Base-by-base conservation (phyloP, 176 grass and related monocot genomes). In the Ananas comosus region DNA sequence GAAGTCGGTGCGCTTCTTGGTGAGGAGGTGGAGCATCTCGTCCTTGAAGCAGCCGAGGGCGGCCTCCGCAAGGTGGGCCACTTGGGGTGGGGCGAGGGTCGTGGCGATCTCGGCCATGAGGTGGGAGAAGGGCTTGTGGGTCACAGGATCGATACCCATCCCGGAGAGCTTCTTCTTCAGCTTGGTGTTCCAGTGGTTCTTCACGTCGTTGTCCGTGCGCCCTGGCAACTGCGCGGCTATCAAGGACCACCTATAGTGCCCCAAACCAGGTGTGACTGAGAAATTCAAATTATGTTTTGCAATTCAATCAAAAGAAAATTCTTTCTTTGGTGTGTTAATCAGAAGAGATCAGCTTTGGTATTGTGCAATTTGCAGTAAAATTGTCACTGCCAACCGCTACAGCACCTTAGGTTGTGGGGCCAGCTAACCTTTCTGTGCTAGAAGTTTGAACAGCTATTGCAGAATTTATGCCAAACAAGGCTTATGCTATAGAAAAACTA, bases 151-250 rank as follows among this genome's bases (percentile, higher is more conserved):
- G 72, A 97, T 97, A 63, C 94, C 94, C 94, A 97, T 97, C 71
- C 94, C 86, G 13, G 94, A 90, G 33, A 97, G 82, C 74, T 97
- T 97, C 79, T 93, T 97, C 94, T 92, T 97, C 25, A 97, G 84
- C 83, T 97, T 97, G 19, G 89, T 99, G 80, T 99, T 99, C 94
- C 94, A 99, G 84, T 99, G 94, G 82, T 99, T 99, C 94, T 99
- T 99, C 50, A 99, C 94, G 77, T 99, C 89, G 85, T 93, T 99
- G 82, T 99, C 94, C 10, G 94, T 99, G 25, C 94, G 80, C 33
- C 94, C 94, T 2, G 80, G 81, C 12, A 99, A 69, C 77, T 99
- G 94, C 58, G 86, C 94, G 6, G 94, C 89, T 68, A 99, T 99
- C 69, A 99, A 78, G 48, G 94, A 92, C 94, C 94, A 93, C 82